Evolutionary conservation across 257 asterid genomes (phyloP).

Genomic region (Leonotis leonurus): DNA sequence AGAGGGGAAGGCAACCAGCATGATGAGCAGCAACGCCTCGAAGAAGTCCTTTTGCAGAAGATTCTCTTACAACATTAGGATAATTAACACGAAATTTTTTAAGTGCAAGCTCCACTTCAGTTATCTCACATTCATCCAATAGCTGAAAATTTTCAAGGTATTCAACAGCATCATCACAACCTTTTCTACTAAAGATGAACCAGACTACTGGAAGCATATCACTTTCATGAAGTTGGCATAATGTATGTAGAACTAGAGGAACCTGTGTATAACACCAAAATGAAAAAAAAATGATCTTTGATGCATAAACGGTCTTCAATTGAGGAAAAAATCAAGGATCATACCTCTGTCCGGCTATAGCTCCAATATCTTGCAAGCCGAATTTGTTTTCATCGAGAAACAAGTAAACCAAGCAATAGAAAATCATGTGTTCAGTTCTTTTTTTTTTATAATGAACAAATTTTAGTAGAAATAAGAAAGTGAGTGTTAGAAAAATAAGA

Average conservation of each 20-base stretch:
- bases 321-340: constrained; percentile 16
- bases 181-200: constrained; percentile 98
- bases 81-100: constrained; percentile 71
- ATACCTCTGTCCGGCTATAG: constrained; percentile 73
- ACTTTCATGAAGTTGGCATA: constrained; percentile 77
- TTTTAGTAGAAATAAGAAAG: no score
- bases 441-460: no score
- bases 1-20: constrained; percentile 98
- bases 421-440: no score
- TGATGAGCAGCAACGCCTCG: constrained; percentile 98
- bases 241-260: constrained; percentile 87
- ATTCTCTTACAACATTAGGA: constrained; percentile 92
- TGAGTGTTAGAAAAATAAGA: no score
- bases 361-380: constrained; percentile 65
- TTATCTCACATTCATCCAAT: constrained; percentile 76
- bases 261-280: constrained; percentile 40
- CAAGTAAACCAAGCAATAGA: no score
- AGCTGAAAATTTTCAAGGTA: constrained; percentile 67
- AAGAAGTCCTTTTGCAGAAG: constrained; percentile 85
- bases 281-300: neutral
- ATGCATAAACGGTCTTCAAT: constrained; percentile 10
- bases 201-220: constrained; percentile 98
- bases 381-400: no score
- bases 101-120: constrained; percentile 88
- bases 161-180: constrained; percentile 98